Percentiles rank a stretch among this genome's conserved stretches.
Evolutionary conservation across 225 moss, liverwort and hornwort genomes (phyloP).

Genomic region (Bryum argenteum): DNA sequence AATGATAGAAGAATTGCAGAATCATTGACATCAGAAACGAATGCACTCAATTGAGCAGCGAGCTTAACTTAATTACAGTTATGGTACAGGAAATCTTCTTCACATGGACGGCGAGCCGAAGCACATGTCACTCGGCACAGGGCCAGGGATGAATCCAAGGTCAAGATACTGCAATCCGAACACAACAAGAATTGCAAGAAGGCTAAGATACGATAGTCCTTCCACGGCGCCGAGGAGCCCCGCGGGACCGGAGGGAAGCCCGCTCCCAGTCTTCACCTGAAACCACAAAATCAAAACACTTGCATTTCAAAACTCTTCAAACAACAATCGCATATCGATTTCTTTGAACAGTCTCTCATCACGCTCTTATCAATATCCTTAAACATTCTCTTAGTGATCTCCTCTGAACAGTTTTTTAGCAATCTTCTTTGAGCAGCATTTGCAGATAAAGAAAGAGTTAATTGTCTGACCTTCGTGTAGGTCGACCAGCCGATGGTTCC

Average conservation of each 20-base stretch:
- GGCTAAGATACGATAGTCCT: slow-evolving; percentile 75
- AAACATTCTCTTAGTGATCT: too few relatives aligned
- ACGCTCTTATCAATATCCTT: too few relatives aligned
- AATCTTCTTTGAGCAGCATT: too few relatives aligned
- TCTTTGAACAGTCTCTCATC: too few relatives aligned
- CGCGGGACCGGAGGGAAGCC: slow-evolving; percentile 77
- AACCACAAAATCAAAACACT: too few relatives aligned
- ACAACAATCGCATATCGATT: too few relatives aligned
- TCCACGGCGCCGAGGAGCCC: slow-evolving; percentile 95
- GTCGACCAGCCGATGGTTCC: slow-evolving; percentile 80
- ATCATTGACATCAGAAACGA: not conserved
- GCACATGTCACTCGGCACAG: slow-evolving; percentile 94
- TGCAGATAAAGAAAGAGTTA: too few relatives aligned
- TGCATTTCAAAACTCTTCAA: too few relatives aligned
- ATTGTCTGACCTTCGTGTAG: slow-evolving; percentile 44
- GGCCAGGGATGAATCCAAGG: slow-evolving; percentile 90
- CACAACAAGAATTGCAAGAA: slow-evolving; percentile 78
- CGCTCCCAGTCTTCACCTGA: slow-evolving; percentile 76
- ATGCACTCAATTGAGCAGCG: not conserved
- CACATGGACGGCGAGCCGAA: slow-evolving; percentile 57
- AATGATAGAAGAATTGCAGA: too few relatives aligned
- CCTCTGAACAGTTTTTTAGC: too few relatives aligned
- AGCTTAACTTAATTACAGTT: not conserved
- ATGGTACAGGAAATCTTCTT: slow-evolving; percentile 4
- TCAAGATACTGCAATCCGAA: slow-evolving; percentile 89